Conservation (phyloP, 495 filamentous ascomycete species). For the Hypomontagnella monticulosa region DNA sequence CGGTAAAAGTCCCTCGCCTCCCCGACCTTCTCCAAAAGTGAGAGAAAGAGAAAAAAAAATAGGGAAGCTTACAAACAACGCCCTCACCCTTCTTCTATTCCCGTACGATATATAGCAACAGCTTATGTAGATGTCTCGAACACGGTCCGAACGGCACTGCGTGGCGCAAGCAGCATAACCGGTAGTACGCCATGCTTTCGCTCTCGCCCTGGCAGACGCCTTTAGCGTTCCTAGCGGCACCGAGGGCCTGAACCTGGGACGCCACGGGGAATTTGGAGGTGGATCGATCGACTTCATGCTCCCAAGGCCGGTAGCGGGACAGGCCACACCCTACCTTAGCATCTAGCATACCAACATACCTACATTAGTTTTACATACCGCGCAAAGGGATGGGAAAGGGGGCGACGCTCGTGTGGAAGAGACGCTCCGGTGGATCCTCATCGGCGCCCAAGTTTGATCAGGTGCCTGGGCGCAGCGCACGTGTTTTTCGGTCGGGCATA, state of each 20-base stretch:
- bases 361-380: neutral
- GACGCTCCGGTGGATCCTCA: constrained; percentile 21
- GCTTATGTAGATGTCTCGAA: constrained; percentile 6
- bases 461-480: constrained; percentile 33
- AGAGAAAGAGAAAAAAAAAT: too few species aligned
- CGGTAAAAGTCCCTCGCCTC: neutral
- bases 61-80: too few species aligned
- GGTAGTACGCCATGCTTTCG: neutral
- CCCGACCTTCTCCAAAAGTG: neutral
- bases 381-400: constrained; percentile 1
- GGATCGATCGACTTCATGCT: constrained; percentile 16
- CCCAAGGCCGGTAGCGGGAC: neutral
- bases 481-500: constrained; percentile 38
- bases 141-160: constrained; percentile 34
- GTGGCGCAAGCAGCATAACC: constrained; percentile 2
- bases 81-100: neutral
- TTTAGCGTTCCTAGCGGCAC: constrained; percentile 10
- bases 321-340: neutral
- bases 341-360: neutral
- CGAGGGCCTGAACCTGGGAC: constrained; percentile 22
- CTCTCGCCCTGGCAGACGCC: constrained; percentile 2
- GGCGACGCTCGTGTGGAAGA: constrained; percentile 11
- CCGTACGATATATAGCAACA: constrained; percentile 1
- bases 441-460: constrained; percentile 37
- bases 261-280: constrained; percentile 21